Evolutionary conservation across 2,329 filamentous ascomycete genomes (phyloP).

Genomic region (Lasiodiplodia sp.): DNA sequence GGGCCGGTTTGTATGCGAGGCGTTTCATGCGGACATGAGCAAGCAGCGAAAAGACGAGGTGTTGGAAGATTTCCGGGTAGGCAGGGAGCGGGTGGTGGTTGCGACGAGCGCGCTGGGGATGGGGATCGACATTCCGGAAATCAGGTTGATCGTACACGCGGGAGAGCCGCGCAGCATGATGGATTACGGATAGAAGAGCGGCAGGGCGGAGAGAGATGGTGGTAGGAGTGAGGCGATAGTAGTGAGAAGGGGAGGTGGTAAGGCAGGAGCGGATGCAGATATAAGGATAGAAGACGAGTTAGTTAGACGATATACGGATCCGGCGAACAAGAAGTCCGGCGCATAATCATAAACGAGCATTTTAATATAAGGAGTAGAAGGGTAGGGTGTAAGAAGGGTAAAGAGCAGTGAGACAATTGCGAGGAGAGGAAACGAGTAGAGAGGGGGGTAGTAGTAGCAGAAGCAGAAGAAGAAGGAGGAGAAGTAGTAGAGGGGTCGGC

Average conservation of each 20-base stretch:
- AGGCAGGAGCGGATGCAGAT: neutral
- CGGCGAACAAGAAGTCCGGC: neutral
- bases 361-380: neutral
- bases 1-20: neutral
- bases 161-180: neutral
- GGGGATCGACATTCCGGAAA: neutral
- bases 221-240: neutral
- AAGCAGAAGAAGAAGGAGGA: no score
- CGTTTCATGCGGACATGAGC: neutral
- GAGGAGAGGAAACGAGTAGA: no score
- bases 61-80: constrained; percentile 20
- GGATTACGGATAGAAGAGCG: constrained; percentile 4
- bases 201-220: neutral
- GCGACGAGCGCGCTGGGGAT: constrained; percentile 4
- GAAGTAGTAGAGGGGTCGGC: no score
- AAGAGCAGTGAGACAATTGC: no score
- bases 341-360: neutral
- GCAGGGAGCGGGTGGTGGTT: neutral
- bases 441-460: no score
- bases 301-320: neutral
- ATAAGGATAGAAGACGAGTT: neutral
- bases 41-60: neutral
- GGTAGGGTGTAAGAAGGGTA: no score
- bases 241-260: neutral
- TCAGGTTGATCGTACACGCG: neutral